Evolutionary conservation across 129 eudicot genomes (phyloP).

Genomic region (Arctium lappa): DNA sequence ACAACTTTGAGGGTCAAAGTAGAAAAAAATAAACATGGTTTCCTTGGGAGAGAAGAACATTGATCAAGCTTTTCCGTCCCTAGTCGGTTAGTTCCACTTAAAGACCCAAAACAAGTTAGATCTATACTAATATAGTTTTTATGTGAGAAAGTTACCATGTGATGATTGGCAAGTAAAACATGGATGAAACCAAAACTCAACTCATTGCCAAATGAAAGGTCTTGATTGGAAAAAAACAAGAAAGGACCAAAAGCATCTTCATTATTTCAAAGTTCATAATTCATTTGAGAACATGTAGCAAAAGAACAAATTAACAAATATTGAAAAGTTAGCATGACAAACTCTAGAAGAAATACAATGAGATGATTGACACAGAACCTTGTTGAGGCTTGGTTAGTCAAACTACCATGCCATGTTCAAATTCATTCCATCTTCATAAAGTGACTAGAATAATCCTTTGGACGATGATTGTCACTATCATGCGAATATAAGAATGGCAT

Average conservation of each 20-base stretch:
- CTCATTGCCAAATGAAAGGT: background rate
- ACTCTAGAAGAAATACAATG: background rate
- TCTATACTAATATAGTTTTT: background rate
- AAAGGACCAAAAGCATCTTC: background rate
- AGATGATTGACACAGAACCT: background rate
- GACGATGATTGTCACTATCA: slow-evolving; percentile 1
- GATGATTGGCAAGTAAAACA: background rate
- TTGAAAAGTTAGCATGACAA: background rate
- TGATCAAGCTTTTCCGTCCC: background rate
- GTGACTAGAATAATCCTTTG: background rate
- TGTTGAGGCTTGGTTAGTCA: background rate
- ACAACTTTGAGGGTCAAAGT: background rate
- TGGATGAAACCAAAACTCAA: background rate
- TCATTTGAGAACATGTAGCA: background rate
- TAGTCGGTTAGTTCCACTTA: background rate
- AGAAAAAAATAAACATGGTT: background rate
- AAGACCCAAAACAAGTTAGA: background rate
- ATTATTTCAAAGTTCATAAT: background rate
- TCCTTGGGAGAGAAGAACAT: background rate
- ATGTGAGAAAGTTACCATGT: background rate
- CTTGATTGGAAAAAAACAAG: background rate
- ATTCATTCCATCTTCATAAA: background rate
- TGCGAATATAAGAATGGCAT: background rate
- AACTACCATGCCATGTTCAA: background rate
- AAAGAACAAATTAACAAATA: background rate